Base-by-base conservation (phyloP, 352 stramenopile genomes). In the Pythium phragmiticola region DNA sequence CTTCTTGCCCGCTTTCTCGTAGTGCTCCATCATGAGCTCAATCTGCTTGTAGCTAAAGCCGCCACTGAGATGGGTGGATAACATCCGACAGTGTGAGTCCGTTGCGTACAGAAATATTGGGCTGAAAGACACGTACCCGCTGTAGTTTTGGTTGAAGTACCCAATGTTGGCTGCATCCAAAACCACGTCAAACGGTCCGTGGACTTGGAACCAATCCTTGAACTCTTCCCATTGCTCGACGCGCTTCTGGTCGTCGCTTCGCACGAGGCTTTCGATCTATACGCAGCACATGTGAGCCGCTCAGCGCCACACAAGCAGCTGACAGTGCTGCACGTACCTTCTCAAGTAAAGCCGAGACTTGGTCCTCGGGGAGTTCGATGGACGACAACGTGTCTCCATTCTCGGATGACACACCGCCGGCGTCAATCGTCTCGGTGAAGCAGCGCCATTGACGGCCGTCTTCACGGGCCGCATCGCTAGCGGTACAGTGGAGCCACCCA, bases 111-210 rank as follows among this genome's bases (percentile, higher is more conserved):
- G 37, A 3, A 43, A 43, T 7, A 13, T 17, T n/a, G 37, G 6
- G 37, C 37, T n/a, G 37, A 30, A 13, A 28, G 13, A 51, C 16
- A 12, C 77, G 51, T 69, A 92, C 87, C 84, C 87, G n/a, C 80
- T 73, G 74, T 96, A 99, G 77, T 99, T 99, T 75, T 98, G 84
- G 76, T 98, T 94, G 73, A 92, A 99, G 74, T 99, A 99, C 4
- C 96, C 97, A 34, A 99, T 90, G 75, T 99, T 99, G 21, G 97
- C 97, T 14, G 96, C 97, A 75, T 99, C 97, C 49, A 99, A 88
- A 23, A 99, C 74, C 26, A 98, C 82, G 70, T 98, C 92, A 55
- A 95, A 97, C 8, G 82, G 83, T 2, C 82, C 88, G 30, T 86
- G 76, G 41, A 69, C 61, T 30, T 74, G 59, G 34, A 97, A 70